These are phyloP conservation scores for Chaetomiaceae sp. DNA, from an alignment of 2,329 filamentous ascomycete species.

Conservation along the genomic window DNA sequence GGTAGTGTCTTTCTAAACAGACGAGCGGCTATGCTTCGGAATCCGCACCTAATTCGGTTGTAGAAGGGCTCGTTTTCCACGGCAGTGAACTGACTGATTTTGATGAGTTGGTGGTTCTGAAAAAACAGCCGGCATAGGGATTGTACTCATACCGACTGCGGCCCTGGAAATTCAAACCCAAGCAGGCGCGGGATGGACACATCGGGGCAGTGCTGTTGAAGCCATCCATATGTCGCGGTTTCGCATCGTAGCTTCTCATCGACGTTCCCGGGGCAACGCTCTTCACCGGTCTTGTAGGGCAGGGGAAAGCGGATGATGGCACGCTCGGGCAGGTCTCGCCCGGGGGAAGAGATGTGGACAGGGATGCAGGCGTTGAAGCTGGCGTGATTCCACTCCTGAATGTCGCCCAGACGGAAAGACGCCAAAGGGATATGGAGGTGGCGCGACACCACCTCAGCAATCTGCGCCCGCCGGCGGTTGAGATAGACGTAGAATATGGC, in stretches of 20 bases:
- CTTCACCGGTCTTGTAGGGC: not conserved
- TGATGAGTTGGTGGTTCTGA: too few relatives aligned
- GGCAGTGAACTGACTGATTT: too few relatives aligned
- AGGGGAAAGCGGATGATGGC: not conserved
- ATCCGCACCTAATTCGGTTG: too few relatives aligned
- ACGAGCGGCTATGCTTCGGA: too few relatives aligned
- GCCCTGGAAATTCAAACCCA: constrained; percentile 1
- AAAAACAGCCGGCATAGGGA: too few relatives aligned
- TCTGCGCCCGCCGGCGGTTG: not conserved
- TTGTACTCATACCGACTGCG: too few relatives aligned
- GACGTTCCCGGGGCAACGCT: not conserved
- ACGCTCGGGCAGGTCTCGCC: too few relatives aligned
- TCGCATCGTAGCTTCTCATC: constrained; percentile 3
- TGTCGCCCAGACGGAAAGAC: not conserved
- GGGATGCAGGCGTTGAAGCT: constrained; percentile 4
- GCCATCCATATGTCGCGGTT: not conserved
- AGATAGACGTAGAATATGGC: not conserved
- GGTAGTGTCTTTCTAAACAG: too few relatives aligned
- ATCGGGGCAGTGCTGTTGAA: not conserved
- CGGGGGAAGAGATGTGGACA: too few relatives aligned
- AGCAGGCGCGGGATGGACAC: not conserved
- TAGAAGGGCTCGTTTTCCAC: too few relatives aligned
- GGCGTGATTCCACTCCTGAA: constrained; percentile 1
- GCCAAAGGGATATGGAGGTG: not conserved
- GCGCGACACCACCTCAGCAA: not conserved